These are phyloP conservation scores for Ettlia oleoabundans DNA, from an alignment of 139 green algal genomes.

Conservation along the genomic window DNA sequence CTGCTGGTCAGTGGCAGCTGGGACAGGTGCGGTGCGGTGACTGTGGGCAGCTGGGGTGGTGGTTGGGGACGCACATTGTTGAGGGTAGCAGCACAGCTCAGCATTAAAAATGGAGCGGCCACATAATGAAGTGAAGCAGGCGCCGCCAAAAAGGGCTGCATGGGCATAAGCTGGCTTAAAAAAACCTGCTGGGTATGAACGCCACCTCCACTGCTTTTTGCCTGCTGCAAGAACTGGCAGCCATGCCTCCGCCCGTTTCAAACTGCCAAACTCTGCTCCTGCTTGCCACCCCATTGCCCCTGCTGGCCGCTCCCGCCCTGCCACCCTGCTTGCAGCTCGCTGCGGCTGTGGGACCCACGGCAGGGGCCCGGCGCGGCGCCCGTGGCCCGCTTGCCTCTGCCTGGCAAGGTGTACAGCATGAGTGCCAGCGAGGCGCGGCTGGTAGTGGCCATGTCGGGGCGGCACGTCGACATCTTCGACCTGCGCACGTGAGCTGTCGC, in stretches of 20 bases:
- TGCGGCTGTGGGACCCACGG: conserved; percentile 82
- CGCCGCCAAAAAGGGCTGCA: too few relatives aligned
- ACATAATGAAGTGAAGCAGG: too few relatives aligned
- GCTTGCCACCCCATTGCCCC: background rate
- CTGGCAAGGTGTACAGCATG: conserved; percentile 83
- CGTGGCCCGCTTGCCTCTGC: conserved; percentile 59
- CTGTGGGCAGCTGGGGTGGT: too few relatives aligned
- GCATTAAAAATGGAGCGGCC: too few relatives aligned
- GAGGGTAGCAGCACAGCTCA: too few relatives aligned
- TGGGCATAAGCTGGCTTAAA: too few relatives aligned
- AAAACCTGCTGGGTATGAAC: too few relatives aligned
- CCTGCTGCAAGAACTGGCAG: too few relatives aligned
- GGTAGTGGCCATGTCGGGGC: conserved; percentile 79
- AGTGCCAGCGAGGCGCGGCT: conserved; percentile 52
- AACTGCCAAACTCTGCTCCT: background rate
- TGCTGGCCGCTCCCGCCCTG: background rate
- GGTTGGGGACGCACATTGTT: too few relatives aligned
- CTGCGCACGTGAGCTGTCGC: conserved; percentile 59
- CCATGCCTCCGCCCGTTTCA: too few relatives aligned
- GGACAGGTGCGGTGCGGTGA: conserved; percentile 62
- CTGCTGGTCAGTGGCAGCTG: conserved; percentile 77
- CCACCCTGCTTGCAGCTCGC: conserved; percentile 17
- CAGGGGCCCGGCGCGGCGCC: conserved; percentile 26
- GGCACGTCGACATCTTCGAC: conserved; percentile 86
- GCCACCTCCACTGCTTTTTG: too few relatives aligned